Evolutionary conservation across 2,329 filamentous ascomycete genomes (phyloP).

Genomic region (Scleromitrula shiraiana): DNA sequence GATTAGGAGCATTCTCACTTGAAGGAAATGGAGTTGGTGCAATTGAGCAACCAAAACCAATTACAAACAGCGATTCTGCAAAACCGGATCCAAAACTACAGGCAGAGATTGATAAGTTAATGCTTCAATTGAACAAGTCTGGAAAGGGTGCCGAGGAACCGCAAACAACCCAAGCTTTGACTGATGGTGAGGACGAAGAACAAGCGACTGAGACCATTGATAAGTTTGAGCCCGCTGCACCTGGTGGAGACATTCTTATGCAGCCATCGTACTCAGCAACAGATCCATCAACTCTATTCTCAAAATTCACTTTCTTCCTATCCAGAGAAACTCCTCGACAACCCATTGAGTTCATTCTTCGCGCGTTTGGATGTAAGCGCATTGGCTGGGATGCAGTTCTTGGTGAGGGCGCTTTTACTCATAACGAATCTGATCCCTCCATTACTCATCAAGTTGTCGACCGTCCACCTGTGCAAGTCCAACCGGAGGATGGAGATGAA

Average conservation of each 20-base stretch:
- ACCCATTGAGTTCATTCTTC: slow-evolving; percentile 84
- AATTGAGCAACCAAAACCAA: slow-evolving; percentile 44
- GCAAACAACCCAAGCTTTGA: slow-evolving; percentile 31
- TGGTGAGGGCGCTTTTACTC: slow-evolving; percentile 87
- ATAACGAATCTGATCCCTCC: slow-evolving; percentile 73
- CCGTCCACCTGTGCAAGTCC: slow-evolving; percentile 64
- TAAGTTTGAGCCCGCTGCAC: slow-evolving; percentile 79
- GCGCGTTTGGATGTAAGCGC: slow-evolving; percentile 90
- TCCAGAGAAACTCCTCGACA: slow-evolving; percentile 89
- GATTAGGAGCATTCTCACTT: slow-evolving; percentile 83
- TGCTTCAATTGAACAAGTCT: slow-evolving; percentile 57
- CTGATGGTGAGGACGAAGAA: slow-evolving; percentile 35
- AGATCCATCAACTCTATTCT: slow-evolving; percentile 70
- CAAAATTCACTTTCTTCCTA: slow-evolving; percentile 83
- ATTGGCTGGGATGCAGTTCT: slow-evolving; percentile 91
- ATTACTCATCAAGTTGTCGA: slow-evolving; percentile 98
- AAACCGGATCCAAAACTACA: slow-evolving; percentile 55
- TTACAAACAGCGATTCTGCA: slow-evolving; percentile 42
- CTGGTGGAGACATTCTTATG: slow-evolving; percentile 75
- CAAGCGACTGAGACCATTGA: slow-evolving; percentile 62
- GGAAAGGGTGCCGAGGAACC: slow-evolving; percentile 37
- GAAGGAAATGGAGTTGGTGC: slow-evolving; percentile 62
- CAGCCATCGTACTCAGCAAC: slow-evolving; percentile 64
- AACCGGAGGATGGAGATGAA: slow-evolving; percentile 33
- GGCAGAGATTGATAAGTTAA: slow-evolving; percentile 59